phyloP scores from a whole-genome alignment of 768 basidiomycete species.

The Galerina marginata region DNA sequence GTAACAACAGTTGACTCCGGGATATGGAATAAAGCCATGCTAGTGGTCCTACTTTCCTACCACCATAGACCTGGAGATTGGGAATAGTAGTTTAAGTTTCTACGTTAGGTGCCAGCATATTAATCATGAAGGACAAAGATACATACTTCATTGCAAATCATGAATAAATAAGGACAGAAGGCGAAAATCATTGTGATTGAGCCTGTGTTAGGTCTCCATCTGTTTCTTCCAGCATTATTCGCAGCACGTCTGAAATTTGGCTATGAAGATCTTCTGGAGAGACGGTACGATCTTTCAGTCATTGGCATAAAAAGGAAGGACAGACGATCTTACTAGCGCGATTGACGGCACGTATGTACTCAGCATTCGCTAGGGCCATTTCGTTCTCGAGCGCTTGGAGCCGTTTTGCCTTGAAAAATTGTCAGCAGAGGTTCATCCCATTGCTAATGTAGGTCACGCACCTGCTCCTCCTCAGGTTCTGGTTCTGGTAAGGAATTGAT shows the following conservation, averaged over 20 bases:
- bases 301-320: neutral
- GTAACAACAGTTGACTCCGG: too few relatives aligned
- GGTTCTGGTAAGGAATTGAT: slow-evolving; percentile 81
- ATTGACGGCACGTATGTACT: slow-evolving; percentile 74
- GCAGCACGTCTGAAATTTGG: slow-evolving; percentile 64
- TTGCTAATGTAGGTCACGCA: slow-evolving; percentile 27
- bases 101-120: too few relatives aligned
- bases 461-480: slow-evolving; percentile 81
- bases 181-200: neutral
- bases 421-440: neutral
- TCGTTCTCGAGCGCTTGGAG: slow-evolving; percentile 70
- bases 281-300: neutral
- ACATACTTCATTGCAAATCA: neutral
- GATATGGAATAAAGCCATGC: too few relatives aligned
- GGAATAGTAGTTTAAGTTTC: too few relatives aligned
- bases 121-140: neutral
- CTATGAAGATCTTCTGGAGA: slow-evolving; percentile 59
- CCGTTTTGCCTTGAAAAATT: slow-evolving; percentile 58
- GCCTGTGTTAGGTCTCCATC: slow-evolving; percentile 32
- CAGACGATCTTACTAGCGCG: slow-evolving; percentile 66
- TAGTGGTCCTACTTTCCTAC: too few relatives aligned
- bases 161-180: neutral
- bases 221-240: slow-evolving; percentile 60
- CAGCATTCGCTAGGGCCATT: slow-evolving; percentile 73
- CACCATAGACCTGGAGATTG: too few relatives aligned